Evolutionary conservation across 2,329 filamentous ascomycete species (phyloP), one percentile per base, ranked within the genome.

Genomic region (Trichoderma atrobrunneum): DNA sequence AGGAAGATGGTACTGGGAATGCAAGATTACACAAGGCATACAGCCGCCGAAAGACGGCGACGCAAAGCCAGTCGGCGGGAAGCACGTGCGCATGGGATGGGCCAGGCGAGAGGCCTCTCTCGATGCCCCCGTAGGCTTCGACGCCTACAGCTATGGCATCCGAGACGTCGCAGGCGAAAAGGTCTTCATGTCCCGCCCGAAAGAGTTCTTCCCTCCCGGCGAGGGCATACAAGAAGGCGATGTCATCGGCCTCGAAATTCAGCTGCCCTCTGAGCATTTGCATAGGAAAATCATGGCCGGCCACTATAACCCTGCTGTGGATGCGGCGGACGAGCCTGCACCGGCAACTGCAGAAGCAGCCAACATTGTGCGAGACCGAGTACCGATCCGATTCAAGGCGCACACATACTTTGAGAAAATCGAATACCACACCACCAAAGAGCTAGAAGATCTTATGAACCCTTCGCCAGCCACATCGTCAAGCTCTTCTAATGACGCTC

Each of bases 391-490:
- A 11, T 97, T 97, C 85, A 98, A 97, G 81, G 90, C 92, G 56
- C 94, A 97, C 80, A 92, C 95, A 68, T 97, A 97, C 83, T 98
- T 97, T 81, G 95, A 98, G 82, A 92, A 93, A 79, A 92, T 94
- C 75, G 94, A 97, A 79, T 97, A 97, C 80, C 93, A 95, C 76
- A 87, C 93, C 0, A 92, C 92, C 12, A 97, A 97, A 79, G 92
- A 97, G 75, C 89, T 98, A 54, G 95, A 98, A 77, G 93, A 97
- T 77, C 84, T 92, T 24, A 91, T 94, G 86, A 93, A 93, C 78
- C 90, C 90, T 1, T 88, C 89, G 16, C 86, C 89, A 3, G 81
- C 83, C 0, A 81, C 82, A 1, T 75, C 82, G 1, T 78, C 79
- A 64, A 80, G 82, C 68, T 87, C 88, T 24, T 84, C 85, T 0